phyloP scores from a whole-genome alignment of 805 yeast genomes.

The Geotrichum ghanense region DNA sequence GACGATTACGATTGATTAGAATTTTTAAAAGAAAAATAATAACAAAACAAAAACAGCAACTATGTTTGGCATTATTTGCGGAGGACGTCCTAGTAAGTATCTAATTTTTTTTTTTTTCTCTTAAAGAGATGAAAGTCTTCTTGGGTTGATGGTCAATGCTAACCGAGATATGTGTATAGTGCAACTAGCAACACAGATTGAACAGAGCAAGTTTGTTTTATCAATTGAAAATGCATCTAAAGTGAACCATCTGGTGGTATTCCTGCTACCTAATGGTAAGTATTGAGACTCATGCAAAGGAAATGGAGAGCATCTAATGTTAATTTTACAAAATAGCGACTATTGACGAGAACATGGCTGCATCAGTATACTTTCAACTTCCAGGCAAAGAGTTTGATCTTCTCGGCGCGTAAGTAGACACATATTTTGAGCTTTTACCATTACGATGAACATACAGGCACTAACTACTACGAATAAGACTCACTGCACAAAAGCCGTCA shows the following conservation, averaged over 20 bases:
- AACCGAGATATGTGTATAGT: too few relatives aligned
- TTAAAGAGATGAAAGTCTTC: not conserved
- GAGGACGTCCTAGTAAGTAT: constrained; percentile 48
- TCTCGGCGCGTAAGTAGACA: constrained; percentile 44
- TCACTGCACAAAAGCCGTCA: constrained; percentile 55
- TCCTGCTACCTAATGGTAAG: constrained; percentile 71
- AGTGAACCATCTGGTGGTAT: constrained; percentile 71
- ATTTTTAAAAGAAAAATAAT: too few relatives aligned
- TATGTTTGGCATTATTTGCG: constrained; percentile 70
- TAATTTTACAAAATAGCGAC: constrained; percentile 12
- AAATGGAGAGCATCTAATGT: not conserved
- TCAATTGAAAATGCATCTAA: constrained; percentile 50
- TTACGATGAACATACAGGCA: too few relatives aligned
- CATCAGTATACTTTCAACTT: constrained; percentile 79
- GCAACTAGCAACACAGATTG: constrained; percentile 45
- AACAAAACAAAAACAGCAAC: not conserved
- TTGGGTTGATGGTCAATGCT: too few relatives aligned
- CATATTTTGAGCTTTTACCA: constrained; percentile 27
- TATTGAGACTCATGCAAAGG: constrained; percentile 16
- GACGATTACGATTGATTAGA: too few relatives aligned
- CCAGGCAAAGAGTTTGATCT: constrained; percentile 38
- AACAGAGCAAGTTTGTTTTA: constrained; percentile 53
- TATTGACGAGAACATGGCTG: constrained; percentile 58
- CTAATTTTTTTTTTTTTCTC: not conserved
- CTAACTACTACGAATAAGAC: constrained; percentile 14